Evolutionary conservation across 176 grass and related monocot species (phyloP), one percentile per base, ranked within the genome.

Genomic region (Themeda triandra): DNA sequence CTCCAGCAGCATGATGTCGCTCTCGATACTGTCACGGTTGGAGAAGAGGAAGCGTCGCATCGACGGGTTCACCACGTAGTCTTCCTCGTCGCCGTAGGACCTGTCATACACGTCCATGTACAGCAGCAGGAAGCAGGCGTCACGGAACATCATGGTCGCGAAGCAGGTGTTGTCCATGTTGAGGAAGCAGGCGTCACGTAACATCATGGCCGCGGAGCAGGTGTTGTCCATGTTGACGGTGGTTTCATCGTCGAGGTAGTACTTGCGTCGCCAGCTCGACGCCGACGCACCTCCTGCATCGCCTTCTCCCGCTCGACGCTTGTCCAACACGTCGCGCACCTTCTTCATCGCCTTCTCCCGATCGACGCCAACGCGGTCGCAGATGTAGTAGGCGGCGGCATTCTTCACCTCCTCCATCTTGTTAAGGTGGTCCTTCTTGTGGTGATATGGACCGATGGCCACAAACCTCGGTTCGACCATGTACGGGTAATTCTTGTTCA

Each of bases 1-100:
- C n/a, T n/a, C n/a, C n/a, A n/a, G n/a, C n/a, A n/a, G 44, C 77
- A 82, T 71, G 29, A 82, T 39, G 65, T 82, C 80, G 31, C 3
- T 56, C 3, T 2, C 1, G 18, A 72, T 72, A 40, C 23, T 25
- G 5, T 12, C 23, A 0, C 69, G 40, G 17, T 37, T 40, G 35
- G 3, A 48, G 12, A 18, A 79, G 1, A 6, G 39, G 31, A 13
- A 27, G 48, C 48, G 48, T 10, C 48, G 15, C 15, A 53, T 53
- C 0, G 48, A 53, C 6, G 0, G 1, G 6, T 53, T 53, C 48
- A 53, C 17, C 14, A 4, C 17, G 15, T 19, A 1, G 1, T 19
- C 4, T 19, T 19, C 48, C 15, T 6, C 14, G 4, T 19, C 6
- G 48, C 48, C 48, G 48, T 8, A 4, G 3, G 24, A n/a, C 10